These are phyloP conservation scores for Diutina catenulata DNA, from an alignment of 1,139 yeast genomes.

Conservation along the genomic window DNA sequence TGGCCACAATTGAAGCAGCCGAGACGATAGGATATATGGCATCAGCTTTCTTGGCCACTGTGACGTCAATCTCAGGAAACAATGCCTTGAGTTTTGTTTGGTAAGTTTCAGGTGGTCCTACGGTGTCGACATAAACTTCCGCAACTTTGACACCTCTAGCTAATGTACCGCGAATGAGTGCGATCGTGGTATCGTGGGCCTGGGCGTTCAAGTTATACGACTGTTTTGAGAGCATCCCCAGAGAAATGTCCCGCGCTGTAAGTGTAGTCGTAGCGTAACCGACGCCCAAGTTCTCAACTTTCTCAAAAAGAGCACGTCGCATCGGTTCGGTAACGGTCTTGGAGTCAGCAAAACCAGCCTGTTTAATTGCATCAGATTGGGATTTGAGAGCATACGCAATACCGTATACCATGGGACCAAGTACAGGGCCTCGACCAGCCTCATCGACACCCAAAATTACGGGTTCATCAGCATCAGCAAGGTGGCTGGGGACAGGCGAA, in stretches of 20 bases:
- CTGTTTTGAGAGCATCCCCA: conserved; percentile 58
- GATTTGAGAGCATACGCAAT: conserved; percentile 60
- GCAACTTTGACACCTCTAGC: conserved; percentile 49
- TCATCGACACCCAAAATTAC: conserved; percentile 85
- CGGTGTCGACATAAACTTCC: conserved; percentile 85
- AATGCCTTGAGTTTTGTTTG: conserved; percentile 57
- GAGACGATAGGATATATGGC: conserved; percentile 88
- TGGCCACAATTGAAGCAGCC: conserved; percentile 95
- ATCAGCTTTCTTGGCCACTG: conserved; percentile 95
- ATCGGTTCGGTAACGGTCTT: conserved; percentile 69
- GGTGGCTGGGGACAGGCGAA: conserved; percentile 18
- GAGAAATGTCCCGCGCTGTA: conserved; percentile 78
- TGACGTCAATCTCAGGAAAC: conserved; percentile 63
- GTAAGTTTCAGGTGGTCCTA: conserved; percentile 85
- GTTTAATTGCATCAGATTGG: conserved; percentile 12
- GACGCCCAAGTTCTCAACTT: conserved; percentile 48
- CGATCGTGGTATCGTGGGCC: conserved; percentile 91
- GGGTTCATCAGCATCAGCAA: conserved; percentile 12
- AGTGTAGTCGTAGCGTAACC: conserved; percentile 86
- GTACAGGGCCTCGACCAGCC: conserved; percentile 96
- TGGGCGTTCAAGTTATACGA: conserved; percentile 79
- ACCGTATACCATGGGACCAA: conserved; percentile 97
- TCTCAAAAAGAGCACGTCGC: conserved; percentile 48
- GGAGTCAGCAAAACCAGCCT: conserved; percentile 85
- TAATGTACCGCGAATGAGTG: conserved; percentile 49